Evolutionary conservation across 768 basidiomycete species (phyloP), one percentile per base, ranked within the genome.

Genomic region (Lentinula sp.): DNA sequence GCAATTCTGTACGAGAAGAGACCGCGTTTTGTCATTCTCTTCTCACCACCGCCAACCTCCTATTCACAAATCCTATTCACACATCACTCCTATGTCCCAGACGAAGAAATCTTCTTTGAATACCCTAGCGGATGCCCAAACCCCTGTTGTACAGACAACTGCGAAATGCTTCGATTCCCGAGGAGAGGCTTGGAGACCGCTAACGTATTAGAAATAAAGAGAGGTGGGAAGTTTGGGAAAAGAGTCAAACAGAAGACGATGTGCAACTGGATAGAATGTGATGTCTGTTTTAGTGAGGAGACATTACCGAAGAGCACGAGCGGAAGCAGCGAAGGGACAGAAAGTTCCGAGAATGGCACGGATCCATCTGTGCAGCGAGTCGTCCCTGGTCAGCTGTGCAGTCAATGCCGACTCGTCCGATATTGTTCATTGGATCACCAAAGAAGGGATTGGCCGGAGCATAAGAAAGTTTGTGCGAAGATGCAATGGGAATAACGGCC

Each of bases 21-120:
- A 54, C 89, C 89, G 4, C 88, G 85, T 40, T 91, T 91, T 71
- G 76, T 91, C 66, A 80, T 91, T 50, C 79, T 91, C 63, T 90
- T 91, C 72, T 91, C 88, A 31, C 87, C 88, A 68, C 88, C 90
- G 69, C 86, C 87, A 32, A 87, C 87, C 9, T 90, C 89, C 15
- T 91, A 89, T 65, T 90, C 89, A 37, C 88, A 89, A 72, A 89
- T 91, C 63, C 81, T 91, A 70, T 91, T 91, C 78, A 89, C 88
- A 1, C 81, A 88, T 67, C 78, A 79, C 21, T 76, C 81, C 34
- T 89, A 84, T 68, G 88, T 91, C 56, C 89, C 89, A 28, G 79
- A 86, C 18, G 79, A 84, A 65, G 85, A 88, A 48, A 81, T 90
- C 37, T 91, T 88, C 72, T 84, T 82, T 70, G 88, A 90, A 70